These are phyloP conservation scores for Fraxinus pennsylvanica DNA, from an alignment of 257 asterid genomes.

Conservation along the genomic window DNA sequence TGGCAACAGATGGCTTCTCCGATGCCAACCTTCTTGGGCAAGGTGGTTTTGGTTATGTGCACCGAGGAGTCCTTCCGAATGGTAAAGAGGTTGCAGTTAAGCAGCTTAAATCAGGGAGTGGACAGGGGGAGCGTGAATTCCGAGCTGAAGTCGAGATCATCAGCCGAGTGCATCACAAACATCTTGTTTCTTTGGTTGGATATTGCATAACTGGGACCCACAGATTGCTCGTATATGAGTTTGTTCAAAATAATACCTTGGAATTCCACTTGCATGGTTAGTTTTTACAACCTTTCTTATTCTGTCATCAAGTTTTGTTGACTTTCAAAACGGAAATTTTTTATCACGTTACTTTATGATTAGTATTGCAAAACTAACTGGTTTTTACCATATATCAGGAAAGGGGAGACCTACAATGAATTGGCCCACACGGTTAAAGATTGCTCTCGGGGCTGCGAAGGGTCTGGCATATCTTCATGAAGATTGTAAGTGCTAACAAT, in stretches of 20 bases:
- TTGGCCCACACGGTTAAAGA: conserved; percentile 72
- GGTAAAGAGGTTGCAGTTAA: conserved; percentile 92
- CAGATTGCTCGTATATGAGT: conserved; percentile 59
- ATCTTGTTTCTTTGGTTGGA: conserved; percentile 60
- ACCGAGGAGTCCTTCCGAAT: conserved; percentile 75
- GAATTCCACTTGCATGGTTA: conserved; percentile 66
- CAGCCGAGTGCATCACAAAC: conserved; percentile 59
- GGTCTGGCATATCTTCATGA: conserved; percentile 29
- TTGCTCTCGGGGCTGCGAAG: conserved; percentile 75
- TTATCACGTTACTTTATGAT: background rate
- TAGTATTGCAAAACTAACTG: background rate
- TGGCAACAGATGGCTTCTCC: conserved; percentile 94
- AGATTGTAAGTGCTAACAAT: conserved; percentile 43
- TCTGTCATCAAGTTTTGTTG: background rate
- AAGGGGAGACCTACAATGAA: conserved; percentile 46
- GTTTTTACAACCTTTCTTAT: background rate
- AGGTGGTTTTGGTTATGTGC: conserved; percentile 97
- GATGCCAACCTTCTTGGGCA: conserved; percentile 90
- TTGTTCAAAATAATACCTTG: conserved; percentile 67
- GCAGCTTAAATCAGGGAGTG: conserved; percentile 85
- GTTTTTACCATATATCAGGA: conserved; percentile 34
- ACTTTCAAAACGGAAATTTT: background rate
- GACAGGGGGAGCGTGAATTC: conserved; percentile 57
- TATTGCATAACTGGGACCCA: conserved; percentile 50
- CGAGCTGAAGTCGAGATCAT: conserved; percentile 55